phyloP scores from a whole-genome alignment of 257 asterid species.

The Rauvolfia tetraphylla region DNA sequence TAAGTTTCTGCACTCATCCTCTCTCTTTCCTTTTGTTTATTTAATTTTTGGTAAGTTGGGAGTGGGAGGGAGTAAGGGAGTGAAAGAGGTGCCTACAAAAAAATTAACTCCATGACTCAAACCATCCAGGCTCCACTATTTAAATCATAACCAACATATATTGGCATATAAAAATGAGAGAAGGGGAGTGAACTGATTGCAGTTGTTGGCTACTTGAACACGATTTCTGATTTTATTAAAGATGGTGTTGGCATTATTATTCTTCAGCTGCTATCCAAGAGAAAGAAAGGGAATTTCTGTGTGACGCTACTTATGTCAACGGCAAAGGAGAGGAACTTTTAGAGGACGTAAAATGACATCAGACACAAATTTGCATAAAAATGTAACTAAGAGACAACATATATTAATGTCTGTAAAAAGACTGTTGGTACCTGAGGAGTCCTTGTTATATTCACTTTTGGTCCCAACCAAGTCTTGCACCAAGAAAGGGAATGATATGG shows the following conservation, averaged over 20 bases:
- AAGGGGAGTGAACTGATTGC: not conserved
- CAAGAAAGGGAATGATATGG: constrained; percentile 96
- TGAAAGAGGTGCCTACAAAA: too few species aligned
- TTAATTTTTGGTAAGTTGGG: too few species aligned
- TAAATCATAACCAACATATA: not conserved
- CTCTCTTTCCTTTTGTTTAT: too few species aligned
- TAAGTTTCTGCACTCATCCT: not conserved
- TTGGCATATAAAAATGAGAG: not conserved
- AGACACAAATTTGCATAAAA: not conserved
- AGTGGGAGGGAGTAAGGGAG: too few species aligned
- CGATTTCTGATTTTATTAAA: not conserved
- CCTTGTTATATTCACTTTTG: constrained; percentile 89
- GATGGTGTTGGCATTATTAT: not conserved
- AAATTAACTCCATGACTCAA: too few species aligned
- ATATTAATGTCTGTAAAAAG: not conserved
- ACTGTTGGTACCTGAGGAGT: constrained; percentile 75
- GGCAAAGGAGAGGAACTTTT: not conserved
- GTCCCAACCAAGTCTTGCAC: constrained; percentile 99
- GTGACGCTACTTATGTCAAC: not conserved
- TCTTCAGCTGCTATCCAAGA: not conserved
- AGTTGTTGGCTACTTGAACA: not conserved
- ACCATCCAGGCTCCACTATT: too few species aligned
- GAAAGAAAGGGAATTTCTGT: not conserved
- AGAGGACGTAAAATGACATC: not conserved
- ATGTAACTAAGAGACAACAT: not conserved